Evolutionary conservation across 2,329 filamentous ascomycete species (phyloP).

Genomic region (Curvularia eragrostidis): DNA sequence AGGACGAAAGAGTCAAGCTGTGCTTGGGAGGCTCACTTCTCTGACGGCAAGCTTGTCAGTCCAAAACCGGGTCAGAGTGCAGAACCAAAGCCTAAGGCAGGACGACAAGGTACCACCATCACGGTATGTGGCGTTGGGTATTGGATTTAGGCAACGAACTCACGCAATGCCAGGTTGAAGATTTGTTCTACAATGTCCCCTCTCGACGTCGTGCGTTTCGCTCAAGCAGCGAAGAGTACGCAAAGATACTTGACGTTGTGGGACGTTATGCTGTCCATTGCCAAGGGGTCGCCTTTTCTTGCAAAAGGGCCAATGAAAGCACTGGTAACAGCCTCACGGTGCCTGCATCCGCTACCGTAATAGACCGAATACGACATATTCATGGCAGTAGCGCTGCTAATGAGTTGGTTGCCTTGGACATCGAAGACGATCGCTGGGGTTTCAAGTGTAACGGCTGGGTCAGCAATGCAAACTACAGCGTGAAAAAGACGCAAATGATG

Average conservation of each 20-base stretch:
- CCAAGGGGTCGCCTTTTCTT: slow-evolving; percentile 88
- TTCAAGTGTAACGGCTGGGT: slow-evolving; percentile 82
- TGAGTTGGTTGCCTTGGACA: slow-evolving; percentile 79
- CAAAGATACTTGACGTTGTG: slow-evolving; percentile 95
- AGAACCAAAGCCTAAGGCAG: slow-evolving; percentile 87
- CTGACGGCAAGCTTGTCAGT: slow-evolving; percentile 79
- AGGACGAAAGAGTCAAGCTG: slow-evolving; percentile 86
- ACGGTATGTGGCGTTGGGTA: slow-evolving; percentile 61
- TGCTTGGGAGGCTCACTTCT: slow-evolving; percentile 90
- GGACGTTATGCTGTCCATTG: slow-evolving; percentile 95
- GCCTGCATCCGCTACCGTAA: slow-evolving; percentile 71
- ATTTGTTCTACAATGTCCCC: slow-evolving; percentile 95
- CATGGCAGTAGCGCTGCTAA: slow-evolving; percentile 85
- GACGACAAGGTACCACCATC: slow-evolving; percentile 89
- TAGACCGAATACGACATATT: slow-evolving; percentile 89
- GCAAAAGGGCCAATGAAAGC: slow-evolving; percentile 93
- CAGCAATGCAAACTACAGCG: slow-evolving; percentile 93
- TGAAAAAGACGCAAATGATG: slow-evolving; percentile 85
- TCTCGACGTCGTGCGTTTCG: slow-evolving; percentile 88
- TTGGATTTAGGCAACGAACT: slow-evolving; percentile 7
- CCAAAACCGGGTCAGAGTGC: slow-evolving; percentile 85
- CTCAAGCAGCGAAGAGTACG: slow-evolving; percentile 91
- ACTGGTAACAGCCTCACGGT: slow-evolving; percentile 78
- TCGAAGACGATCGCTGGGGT: slow-evolving; percentile 77
- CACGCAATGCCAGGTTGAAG: slow-evolving; percentile 68